Base-by-base conservation (phyloP, 2,329 filamentous ascomycete genomes). In the Orbilia brochopaga region DNA sequence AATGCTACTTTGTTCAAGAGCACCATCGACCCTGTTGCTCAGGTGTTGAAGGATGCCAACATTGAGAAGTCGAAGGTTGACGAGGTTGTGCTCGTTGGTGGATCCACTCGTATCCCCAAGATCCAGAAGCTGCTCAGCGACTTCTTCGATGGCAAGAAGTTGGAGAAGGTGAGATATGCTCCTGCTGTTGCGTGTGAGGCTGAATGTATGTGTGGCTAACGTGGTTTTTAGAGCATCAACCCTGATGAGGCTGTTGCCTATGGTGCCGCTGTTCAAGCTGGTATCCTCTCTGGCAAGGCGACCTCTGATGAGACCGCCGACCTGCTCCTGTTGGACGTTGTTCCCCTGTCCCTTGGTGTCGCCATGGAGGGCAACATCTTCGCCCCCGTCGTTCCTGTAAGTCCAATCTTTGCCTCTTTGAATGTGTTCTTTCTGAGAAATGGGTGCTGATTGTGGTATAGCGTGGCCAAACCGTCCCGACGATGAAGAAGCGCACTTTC, bases 291-390 rank as follows among this genome's bases (percentile, higher is more conserved):
- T 70, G 94, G 94, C 81, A 96, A 97, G 88, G 94, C 94, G 78
- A 94, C 91, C 76, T 96, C 92, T 54, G 91, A 91, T 77, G 94
- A 97, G 79, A 97, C 93, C 74, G 86, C 90, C 74, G 94, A 97
- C 81, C 89, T 99, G 76, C 88, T 99, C 75, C 89, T 99, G 74
- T 87, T 99, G 79, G 94, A 99, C 82, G 94, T 99, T 79, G 89
- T 92, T 79, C 94, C 94, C 77, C 90, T 99, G 74, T 96, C 92
- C 74, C 90, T 99, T 32, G 94, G 94, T 89, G 93, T 99, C 77
- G 94, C 93, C 80, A 99, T 97, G 94, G 94, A 97, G 85, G 93
- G 94, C 77, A 97, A 97, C 85, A 96, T 97, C 82, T 97, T 97
- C 80, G 93, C 93, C 63, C 90, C 91, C 57, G 93, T 97, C 75